phyloP scores from a whole-genome alignment of 164 flowering plant species.

The Malania oleifera region DNA sequence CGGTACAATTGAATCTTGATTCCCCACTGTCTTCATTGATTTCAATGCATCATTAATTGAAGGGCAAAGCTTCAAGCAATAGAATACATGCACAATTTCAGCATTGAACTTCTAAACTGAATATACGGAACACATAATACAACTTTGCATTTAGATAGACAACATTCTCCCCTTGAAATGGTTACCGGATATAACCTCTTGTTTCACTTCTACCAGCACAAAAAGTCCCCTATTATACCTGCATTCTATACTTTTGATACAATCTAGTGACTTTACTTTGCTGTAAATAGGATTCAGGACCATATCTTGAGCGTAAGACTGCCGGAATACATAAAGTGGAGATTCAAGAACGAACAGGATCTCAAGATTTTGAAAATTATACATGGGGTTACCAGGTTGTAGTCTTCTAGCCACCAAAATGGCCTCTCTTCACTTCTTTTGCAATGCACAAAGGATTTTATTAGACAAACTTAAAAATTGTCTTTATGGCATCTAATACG shows the following conservation, averaged over 20 bases:
- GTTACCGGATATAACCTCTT: too few species aligned
- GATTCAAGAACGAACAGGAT: slow-evolving; percentile 16
- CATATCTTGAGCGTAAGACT: slow-evolving; percentile 44
- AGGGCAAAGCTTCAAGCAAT: neutral
- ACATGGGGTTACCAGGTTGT: slow-evolving; percentile 66
- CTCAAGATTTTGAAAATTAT: slow-evolving; percentile 21
- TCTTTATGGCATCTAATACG: too few species aligned
- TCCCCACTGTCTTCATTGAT: neutral
- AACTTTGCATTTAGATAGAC: too few species aligned
- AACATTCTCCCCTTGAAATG: too few species aligned
- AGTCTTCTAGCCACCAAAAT: neutral
- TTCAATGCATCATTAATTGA: neutral
- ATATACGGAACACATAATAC: too few species aligned
- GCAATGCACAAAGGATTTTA: too few species aligned
- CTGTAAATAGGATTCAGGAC: slow-evolving; percentile 55
- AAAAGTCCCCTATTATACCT: too few species aligned
- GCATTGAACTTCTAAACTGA: neutral
- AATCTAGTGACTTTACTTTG: neutral
- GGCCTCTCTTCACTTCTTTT: too few species aligned
- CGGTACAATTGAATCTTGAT: slow-evolving; percentile 38
- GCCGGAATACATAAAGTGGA: slow-evolving; percentile 37
- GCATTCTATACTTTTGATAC: neutral
- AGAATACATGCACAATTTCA: neutral
- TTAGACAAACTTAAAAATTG: too few species aligned
- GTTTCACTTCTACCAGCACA: too few species aligned